phyloP scores from a whole-genome alignment of 73 alveolate species.

The Uronychia binucleata region DNA sequence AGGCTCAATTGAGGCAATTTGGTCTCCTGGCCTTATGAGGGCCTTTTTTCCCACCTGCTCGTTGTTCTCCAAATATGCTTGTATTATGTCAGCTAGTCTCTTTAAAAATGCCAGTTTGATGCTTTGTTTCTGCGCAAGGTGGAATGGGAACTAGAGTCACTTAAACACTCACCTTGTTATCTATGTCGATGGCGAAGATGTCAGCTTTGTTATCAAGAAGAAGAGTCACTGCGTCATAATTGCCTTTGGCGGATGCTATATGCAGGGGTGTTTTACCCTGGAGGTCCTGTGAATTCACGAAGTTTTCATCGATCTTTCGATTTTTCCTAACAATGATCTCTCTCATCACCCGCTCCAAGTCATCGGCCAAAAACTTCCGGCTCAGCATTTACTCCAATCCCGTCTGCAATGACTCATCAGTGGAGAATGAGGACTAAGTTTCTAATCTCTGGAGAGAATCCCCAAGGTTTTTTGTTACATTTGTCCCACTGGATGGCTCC shows the following conservation, averaged over 20 bases:
- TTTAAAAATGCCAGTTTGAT: neutral
- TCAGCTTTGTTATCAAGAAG: neutral
- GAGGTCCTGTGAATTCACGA: neutral
- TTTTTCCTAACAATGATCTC: neutral
- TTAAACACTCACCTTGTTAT: neutral
- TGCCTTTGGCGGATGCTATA: neutral
- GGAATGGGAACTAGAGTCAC: neutral
- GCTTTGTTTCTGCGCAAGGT: neutral
- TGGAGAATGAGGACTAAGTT: neutral
- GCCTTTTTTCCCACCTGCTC: neutral
- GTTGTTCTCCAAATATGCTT: no score
- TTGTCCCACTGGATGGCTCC: no score
- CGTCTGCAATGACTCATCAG: no score
- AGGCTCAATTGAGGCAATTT: neutral
- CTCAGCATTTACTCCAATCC: no score
- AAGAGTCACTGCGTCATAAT: neutral
- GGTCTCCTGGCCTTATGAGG: neutral
- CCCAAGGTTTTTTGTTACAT: neutral
- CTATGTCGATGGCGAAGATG: neutral
- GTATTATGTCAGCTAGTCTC: neutral
- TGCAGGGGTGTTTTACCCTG: neutral
- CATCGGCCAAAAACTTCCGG: no score
- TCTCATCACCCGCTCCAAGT: neutral
- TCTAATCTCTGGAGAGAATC: neutral
- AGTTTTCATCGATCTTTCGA: neutral